Base-by-base conservation (phyloP, 2,329 filamentous ascomycete genomes). In the Sclerotinia borealis region DNA sequence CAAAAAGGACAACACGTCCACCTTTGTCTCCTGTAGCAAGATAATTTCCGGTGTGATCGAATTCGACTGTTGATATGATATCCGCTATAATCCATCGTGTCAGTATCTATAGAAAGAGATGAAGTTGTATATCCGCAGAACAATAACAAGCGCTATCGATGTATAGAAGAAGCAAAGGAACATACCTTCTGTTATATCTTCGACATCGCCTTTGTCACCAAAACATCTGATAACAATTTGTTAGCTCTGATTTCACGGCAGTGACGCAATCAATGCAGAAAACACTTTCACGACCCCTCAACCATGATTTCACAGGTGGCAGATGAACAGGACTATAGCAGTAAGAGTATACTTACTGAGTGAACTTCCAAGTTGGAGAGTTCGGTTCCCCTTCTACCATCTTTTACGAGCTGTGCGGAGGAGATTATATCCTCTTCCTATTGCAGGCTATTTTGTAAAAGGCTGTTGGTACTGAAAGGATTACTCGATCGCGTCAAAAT, bases 281-380 rank as follows among this genome's bases (percentile, higher is more conserved):
- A 43, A 41, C 61, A 43, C 34, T 37, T 59, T 27, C 6, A 29
- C 15, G 43, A 13, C n/a, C 31, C 47, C 34, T 48, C 50, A 48
- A 9, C 9, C 39, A 48, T 36, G 37, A 15, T 15, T 13, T 45
- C 47, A 45, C 58, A 27, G 49, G 27, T 31, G 49, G 15, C 25
- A 43, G 34, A 48, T 56, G 19, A n/a, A 59, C 19, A 54, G 55
- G 54, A 56, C 11, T 31, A 27, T 50, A 48, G n/a, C 17, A 50
- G 17, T 19, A 31, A 27, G 36, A 39, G 27, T 47, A 58, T 66
- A 75, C 74, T 73, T 39, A 75, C 93, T 98, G 93, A 79, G 93
- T 98, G 82, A 98, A 98, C 85, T 98, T 98, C 93, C 93, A 98
- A 80, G 93, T 98, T 77, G 93, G 93, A 81, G 91, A 89, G 84